Conservation (phyloP, 768 basidiomycete genomes). For the Boletus sensibilis region DNA sequence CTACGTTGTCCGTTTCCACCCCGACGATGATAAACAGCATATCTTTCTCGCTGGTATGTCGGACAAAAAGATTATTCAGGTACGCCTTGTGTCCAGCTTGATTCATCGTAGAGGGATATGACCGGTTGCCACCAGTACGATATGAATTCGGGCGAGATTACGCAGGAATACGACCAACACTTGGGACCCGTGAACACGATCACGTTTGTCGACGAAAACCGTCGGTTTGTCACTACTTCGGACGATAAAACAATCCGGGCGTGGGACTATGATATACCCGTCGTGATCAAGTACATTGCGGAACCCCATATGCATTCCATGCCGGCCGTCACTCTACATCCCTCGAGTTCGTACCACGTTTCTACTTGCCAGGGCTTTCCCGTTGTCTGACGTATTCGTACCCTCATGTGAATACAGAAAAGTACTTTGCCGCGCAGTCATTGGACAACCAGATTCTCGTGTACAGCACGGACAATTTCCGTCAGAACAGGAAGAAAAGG, state of each 20-base stretch:
- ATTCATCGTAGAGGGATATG: not conserved
- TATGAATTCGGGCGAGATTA: constrained; percentile 91
- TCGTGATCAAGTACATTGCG: constrained; percentile 99
- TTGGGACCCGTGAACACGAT: constrained; percentile 98
- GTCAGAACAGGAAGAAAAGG: constrained; percentile 97
- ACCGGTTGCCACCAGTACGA: constrained; percentile 66
- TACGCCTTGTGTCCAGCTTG: constrained; percentile 33
- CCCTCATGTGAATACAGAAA: constrained; percentile 48
- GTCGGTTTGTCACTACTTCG: constrained; percentile 95
- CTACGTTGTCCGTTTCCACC: constrained; percentile 93
- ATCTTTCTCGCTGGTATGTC: constrained; percentile 98
- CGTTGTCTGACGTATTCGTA: constrained; percentile 17
- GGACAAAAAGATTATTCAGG: constrained; percentile 99
- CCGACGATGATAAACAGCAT: constrained; percentile 93
- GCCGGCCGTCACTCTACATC: constrained; percentile 96
- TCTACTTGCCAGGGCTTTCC: constrained; percentile 1
- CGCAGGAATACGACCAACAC: constrained; percentile 98
- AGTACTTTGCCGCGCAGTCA: constrained; percentile 97
- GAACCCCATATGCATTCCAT: constrained; percentile 99
- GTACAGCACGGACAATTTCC: constrained; percentile 97
- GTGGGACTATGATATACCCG: constrained; percentile 99
- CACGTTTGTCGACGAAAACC: constrained; percentile 97
- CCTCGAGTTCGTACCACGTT: constrained; percentile 68
- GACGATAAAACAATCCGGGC: constrained; percentile 99
- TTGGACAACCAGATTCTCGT: constrained; percentile 98